Percentiles rank a stretch among this genome's conserved stretches.
phyloP scores from a whole-genome alignment of 768 basidiomycete genomes.

The Omphalotus guepiniiformis region DNA sequence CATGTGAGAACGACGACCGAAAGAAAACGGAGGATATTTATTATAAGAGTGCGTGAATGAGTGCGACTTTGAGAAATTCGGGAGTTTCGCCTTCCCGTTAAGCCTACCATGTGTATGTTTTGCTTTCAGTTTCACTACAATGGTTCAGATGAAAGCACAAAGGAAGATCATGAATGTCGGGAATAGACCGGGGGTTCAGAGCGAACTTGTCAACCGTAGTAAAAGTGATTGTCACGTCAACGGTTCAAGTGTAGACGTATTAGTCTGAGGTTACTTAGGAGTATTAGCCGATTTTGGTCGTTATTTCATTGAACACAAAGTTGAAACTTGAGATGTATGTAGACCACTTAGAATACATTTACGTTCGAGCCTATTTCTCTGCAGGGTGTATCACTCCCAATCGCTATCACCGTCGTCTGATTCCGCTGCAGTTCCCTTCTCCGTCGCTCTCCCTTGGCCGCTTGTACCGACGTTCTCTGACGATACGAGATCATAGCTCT shows the following conservation, averaged over 20 bases:
- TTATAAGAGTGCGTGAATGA: conserved; percentile 25
- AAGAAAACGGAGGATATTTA: conserved; percentile 42
- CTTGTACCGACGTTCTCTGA: conserved; percentile 46
- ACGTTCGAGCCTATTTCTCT: background rate
- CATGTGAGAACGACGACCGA: conserved; percentile 59
- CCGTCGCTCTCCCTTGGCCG: conserved; percentile 28
- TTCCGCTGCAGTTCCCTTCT: background rate
- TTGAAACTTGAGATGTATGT: background rate
- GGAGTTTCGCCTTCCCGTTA: conserved; percentile 8
- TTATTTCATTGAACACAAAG: background rate
- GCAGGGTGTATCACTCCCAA: conserved; percentile 1
- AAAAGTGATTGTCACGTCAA: background rate
- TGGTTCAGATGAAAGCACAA: too few species aligned
- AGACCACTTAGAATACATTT: background rate
- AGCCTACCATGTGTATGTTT: too few species aligned
- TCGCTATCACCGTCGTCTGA: conserved; percentile 7
- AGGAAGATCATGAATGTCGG: too few species aligned
- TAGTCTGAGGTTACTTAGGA: too few species aligned
- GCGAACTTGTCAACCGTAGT: too few species aligned
- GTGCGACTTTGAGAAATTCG: conserved; percentile 8
- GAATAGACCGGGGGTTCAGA: too few species aligned
- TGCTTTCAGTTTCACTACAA: too few species aligned
- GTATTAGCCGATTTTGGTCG: too few species aligned
- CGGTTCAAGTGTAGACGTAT: background rate
- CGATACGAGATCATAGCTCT: conserved; percentile 65